Conservation (phyloP, 371 early-diverging fungal species). For the Syncephalastrum sp. region DNA sequence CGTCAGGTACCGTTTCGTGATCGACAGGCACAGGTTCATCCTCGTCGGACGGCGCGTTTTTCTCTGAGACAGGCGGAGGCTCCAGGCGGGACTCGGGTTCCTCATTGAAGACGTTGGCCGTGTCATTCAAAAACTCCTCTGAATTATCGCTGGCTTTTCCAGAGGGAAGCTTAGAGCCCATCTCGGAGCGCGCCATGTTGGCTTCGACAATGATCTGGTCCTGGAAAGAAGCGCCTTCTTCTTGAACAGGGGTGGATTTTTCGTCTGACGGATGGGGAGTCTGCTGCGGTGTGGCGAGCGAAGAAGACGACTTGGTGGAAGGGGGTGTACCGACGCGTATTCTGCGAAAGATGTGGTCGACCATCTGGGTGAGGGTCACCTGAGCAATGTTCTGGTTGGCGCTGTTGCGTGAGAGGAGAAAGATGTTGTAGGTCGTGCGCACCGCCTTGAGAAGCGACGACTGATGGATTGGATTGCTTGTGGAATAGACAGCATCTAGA, state of each 20-base stretch:
- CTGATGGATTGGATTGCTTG: slow-evolving; percentile 71
- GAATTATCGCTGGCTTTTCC: slow-evolving; percentile 42
- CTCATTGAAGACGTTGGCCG: slow-evolving; percentile 45
- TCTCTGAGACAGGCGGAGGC: too few relatives aligned
- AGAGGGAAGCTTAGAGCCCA: slow-evolving; percentile 35
- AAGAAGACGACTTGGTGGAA: too few relatives aligned
- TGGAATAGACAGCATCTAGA: slow-evolving; percentile 76
- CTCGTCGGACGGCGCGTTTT: too few relatives aligned
- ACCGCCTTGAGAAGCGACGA: slow-evolving; percentile 79
- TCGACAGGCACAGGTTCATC: too few relatives aligned
- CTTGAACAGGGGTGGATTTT: slow-evolving; percentile 1
- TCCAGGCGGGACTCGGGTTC: slow-evolving; percentile 5
- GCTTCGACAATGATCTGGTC: slow-evolving; percentile 52
- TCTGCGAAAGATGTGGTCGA: slow-evolving; percentile 76
- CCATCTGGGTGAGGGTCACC: slow-evolving; percentile 88
- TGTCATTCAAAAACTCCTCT: slow-evolving; percentile 46
- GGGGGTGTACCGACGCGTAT: slow-evolving; percentile 16
- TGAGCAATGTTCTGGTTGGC: slow-evolving; percentile 87
- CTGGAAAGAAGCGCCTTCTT: slow-evolving; percentile 25
- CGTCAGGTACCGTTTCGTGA: too few relatives aligned
- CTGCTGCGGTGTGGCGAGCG: background rate
- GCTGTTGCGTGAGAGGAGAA: slow-evolving; percentile 66
- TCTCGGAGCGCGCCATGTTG: slow-evolving; percentile 48
- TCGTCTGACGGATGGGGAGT: background rate
- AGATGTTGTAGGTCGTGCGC: slow-evolving; percentile 74